Conservation (phyloP, 1,284 basidiomycete genomes). For the Tilletia walkeri region DNA sequence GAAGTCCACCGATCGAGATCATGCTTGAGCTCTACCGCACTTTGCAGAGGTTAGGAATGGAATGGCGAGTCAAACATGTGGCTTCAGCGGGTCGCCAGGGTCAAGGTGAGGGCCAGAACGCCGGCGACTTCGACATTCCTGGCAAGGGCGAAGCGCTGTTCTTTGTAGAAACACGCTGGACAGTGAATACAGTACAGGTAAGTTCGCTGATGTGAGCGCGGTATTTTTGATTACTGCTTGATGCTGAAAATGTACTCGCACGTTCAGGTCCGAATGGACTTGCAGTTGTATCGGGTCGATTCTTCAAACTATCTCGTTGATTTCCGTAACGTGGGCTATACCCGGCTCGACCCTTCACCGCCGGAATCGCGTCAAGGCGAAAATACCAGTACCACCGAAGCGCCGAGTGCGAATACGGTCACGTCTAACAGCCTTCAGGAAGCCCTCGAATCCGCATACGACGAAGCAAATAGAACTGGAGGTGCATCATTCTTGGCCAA, state of each 20-base stretch:
- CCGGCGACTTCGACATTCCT: slow-evolving; percentile 1
- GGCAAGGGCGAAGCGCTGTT: slow-evolving; percentile 67
- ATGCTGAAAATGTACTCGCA: not conserved
- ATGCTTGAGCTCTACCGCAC: slow-evolving; percentile 98
- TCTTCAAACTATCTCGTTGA: slow-evolving; percentile 95
- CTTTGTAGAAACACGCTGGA: slow-evolving; percentile 88
- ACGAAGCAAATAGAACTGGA: slow-evolving; percentile 29
- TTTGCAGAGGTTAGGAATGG: slow-evolving; percentile 87
- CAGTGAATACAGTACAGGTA: slow-evolving; percentile 63
- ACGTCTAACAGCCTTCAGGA: slow-evolving; percentile 9
- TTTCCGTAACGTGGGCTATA: slow-evolving; percentile 94
- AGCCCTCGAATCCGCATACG: slow-evolving; percentile 30
- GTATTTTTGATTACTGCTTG: not conserved
- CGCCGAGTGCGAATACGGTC: slow-evolving; percentile 1
- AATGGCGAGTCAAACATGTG: slow-evolving; percentile 67
- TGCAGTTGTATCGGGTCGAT: slow-evolving; percentile 94
- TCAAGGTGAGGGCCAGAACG: slow-evolving; percentile 17
- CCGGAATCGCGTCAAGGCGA: not conserved
- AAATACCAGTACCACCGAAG: slow-evolving; percentile 10
- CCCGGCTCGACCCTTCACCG: slow-evolving; percentile 59
- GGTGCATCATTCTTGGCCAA: slow-evolving; percentile 19
- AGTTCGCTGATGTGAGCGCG: not conserved
- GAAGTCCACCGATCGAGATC: slow-evolving; percentile 96
- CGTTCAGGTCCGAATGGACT: slow-evolving; percentile 72
- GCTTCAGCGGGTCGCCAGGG: slow-evolving; percentile 5